A percentile compares a stretch with the other conserved stretches of the same genome.
phyloP scores from a whole-genome alignment of 2,329 filamentous ascomycete genomes.

The Ceratocystis smalleyi region DNA sequence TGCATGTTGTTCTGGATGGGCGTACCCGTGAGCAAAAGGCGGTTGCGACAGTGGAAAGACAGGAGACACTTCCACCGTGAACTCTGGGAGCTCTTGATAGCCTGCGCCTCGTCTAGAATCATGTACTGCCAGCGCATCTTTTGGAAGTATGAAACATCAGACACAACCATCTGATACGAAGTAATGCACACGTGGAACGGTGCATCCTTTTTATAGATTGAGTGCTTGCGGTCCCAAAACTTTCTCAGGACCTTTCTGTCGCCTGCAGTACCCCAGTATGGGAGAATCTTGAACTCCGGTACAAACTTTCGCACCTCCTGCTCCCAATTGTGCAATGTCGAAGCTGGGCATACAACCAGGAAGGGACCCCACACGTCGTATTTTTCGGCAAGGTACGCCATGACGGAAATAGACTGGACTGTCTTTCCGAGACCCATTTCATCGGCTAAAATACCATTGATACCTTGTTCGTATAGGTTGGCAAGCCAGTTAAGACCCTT shows the following conservation, averaged over 20 bases:
- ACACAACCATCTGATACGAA: constrained; percentile 92
- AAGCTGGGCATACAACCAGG: constrained; percentile 87
- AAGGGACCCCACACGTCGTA: constrained; percentile 98
- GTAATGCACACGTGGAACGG: constrained; percentile 94
- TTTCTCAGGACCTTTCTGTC: constrained; percentile 94
- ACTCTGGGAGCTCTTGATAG: constrained; percentile 94
- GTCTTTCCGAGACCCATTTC: constrained; percentile 99
- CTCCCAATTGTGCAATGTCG: constrained; percentile 97
- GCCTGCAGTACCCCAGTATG: constrained; percentile 90
- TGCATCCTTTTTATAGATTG: constrained; percentile 84
- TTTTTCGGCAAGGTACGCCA: constrained; percentile 94
- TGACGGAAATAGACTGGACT: constrained; percentile 96
- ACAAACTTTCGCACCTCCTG: constrained; percentile 95
- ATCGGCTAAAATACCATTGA: constrained; percentile 96
- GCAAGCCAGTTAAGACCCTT: constrained; percentile 99
- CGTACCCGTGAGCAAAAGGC: constrained; percentile 83
- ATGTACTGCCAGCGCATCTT: constrained; percentile 99
- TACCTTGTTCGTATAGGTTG: constrained; percentile 96
- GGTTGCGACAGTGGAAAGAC: constrained; percentile 87
- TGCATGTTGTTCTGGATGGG: constrained; percentile 99
- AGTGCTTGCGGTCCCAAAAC: constrained; percentile 97
- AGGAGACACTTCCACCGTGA: constrained; percentile 93
- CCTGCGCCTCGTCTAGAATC: constrained; percentile 96
- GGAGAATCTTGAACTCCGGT: constrained; percentile 82
- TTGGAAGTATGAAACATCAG: constrained; percentile 93